A percentile compares a stretch with the other conserved stretches of the same genome.
These are phyloP conservation scores for Umbelopsis isabellina DNA, from an alignment of 192 early-diverging fungal genomes.

Conservation along the genomic window DNA sequence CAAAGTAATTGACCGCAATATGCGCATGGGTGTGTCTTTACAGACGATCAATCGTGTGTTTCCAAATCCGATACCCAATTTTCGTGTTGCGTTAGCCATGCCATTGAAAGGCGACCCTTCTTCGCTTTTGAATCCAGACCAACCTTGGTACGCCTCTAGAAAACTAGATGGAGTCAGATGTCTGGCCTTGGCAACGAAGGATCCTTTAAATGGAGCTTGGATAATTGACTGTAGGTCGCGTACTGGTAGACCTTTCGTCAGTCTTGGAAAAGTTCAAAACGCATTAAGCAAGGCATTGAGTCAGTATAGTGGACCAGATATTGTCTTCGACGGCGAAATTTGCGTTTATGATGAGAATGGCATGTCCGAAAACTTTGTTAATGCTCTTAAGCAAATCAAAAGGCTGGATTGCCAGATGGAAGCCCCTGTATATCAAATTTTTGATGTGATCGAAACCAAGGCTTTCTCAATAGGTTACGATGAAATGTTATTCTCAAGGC, in stretches of 20 bases:
- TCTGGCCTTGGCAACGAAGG: slow-evolving; percentile 36
- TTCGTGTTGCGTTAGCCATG: slow-evolving; percentile 33
- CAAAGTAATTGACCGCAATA: slow-evolving; percentile 37
- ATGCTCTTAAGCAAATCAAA: slow-evolving; percentile 31
- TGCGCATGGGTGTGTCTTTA: slow-evolving; percentile 38
- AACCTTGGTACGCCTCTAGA: slow-evolving; percentile 47
- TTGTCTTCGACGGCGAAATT: slow-evolving; percentile 56
- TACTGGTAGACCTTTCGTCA: slow-evolving; percentile 39
- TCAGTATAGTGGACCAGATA: background rate
- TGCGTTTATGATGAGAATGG: slow-evolving; percentile 40
- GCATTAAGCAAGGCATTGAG: background rate
- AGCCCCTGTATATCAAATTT: slow-evolving; percentile 47
- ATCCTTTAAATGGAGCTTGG: background rate
- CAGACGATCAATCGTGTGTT: slow-evolving; percentile 22
- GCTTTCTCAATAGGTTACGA: slow-evolving; percentile 39
- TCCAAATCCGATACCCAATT: slow-evolving; percentile 13
- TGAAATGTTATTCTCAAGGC: slow-evolving; percentile 27
- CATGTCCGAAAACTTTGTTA: slow-evolving; percentile 29
- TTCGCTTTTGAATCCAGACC: background rate
- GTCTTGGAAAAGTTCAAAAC: slow-evolving; percentile 28
- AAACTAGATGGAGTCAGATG: slow-evolving; percentile 60
- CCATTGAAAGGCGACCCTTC: background rate
- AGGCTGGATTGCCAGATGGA: slow-evolving; percentile 22
- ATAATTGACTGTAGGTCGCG: slow-evolving; percentile 44
- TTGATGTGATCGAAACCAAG: slow-evolving; percentile 46